Base-by-base conservation (phyloP, 345 rosid species). In the Salix arbutifolia region DNA sequence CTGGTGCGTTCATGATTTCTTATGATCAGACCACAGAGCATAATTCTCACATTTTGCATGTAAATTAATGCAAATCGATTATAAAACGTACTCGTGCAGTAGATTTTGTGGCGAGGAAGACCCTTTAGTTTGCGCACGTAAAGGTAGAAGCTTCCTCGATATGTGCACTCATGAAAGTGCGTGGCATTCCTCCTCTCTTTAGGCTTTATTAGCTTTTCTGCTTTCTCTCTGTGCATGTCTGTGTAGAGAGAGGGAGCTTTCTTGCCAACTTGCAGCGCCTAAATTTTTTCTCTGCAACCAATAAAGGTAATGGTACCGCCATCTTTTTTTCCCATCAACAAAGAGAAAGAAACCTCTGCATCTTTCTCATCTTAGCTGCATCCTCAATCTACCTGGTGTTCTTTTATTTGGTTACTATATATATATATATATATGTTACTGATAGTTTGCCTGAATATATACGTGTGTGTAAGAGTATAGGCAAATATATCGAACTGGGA, bases 81-180 rank as follows among this genome's bases (percentile, higher is more conserved):
- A 23, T 31, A 72, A 37, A 37, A 28, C 65, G 37, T 16, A 7
- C 38, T 25, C 60, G 69, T 70, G 75, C 65, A 69, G 65, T 42
- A 61, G 64, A 71, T 80, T 77, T 77, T 62, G 48, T 33, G 38
- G 74, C 44, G 56, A 61, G 81, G 53, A 13, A 31, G 17, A 42
- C 28, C 6, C 56, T 76, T 26, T 69, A 31, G 77, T 84, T 73
- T 69, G 70, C n/a, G 72, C 19, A 37, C 76, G 78, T 75, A 82
- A 88, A 86, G 93, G 67, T 62, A 83, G 93, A 89, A 89, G 93
- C 93, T 88, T 88, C 93, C 89, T 89, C 90, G 90, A 87, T 73
- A 74, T 80, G 71, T 74, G 83, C 67, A 80, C 53, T 76, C 85
- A 38, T 84, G 87, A 85, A 79, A 87, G 86, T 86, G 91, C 86